Base-by-base conservation (phyloP, 257 asterid species). In the Solanum habrochaites region DNA sequence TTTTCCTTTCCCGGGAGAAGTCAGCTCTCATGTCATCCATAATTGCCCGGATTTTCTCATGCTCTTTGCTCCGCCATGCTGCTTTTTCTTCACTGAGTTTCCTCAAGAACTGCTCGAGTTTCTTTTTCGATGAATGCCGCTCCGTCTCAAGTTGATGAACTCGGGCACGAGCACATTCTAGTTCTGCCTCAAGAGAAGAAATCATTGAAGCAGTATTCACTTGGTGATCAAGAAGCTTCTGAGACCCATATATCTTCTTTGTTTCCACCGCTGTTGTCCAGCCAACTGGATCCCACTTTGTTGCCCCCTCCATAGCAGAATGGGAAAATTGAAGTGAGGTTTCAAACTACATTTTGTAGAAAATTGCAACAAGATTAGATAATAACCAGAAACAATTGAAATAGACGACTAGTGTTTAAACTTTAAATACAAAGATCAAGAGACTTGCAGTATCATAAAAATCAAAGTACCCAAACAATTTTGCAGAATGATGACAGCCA, bases 241-340 rank as follows among this genome's bases (percentile, higher is more conserved):
- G 84, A 83, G 69, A 90, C 73, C 89, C 87, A 74, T 71, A 92
- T 42, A 74, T 74, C 60, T 85, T 91, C 81, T 90, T 90, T 39
- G 62, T 58, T 75, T 90, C 91, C 67, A 87, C 89, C 5, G 89
- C 80, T 43, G 88, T 47, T 88, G 87, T 90, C 90, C 86, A 88
- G 75, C 90, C 90, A 83, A 87, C 86, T 47, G 94, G 96, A 87
- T 93, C 95, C 96, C 97, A 93, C 90, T 94, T 94, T 37, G 96
- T 94, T 10, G 92, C 91, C 64, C 95, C 96, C 91, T 94, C 97
- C 93, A 91, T 92, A 67, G 91, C 93, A 56, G 89, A 83, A 87
- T 91, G 88, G 75, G 96, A 75, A 77, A 89, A 62, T 77, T 90
- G 93, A 66, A 88, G 87, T 3, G 90, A 87, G 29, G 91, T 85